Base-by-base conservation (phyloP, 1,139 yeast species). In the Chernovozyma aurita region DNA sequence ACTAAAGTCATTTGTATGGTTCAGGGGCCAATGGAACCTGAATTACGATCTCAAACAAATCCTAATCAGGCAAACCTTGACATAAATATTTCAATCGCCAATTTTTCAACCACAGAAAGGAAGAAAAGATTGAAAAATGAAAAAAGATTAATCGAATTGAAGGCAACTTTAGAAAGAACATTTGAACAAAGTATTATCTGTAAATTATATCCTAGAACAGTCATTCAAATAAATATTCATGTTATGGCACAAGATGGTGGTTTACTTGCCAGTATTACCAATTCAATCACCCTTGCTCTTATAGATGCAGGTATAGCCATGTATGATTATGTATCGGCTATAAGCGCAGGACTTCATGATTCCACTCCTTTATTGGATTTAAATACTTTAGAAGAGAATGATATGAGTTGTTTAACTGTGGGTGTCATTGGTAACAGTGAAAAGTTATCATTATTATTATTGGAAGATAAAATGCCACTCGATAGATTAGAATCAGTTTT, bases 281-380 rank as follows among this genome's bases (percentile, higher is more conserved):
- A 94, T 55, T 87, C 97, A n/a, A 76, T 85, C 35, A 86, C 96
- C 1, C 64, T 92, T 47, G 97, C 96, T 0, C 67, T 92, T 34
- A 79, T 92, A 32, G 97, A 94, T 61, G 97, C 97, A 1, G 98
- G 98, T 32, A 81, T 92, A 31, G 85, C 97, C 14, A 83, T 92
- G 86, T 84, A 84, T 52, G 97, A 92, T 55, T 90, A 86, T 53
- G 84, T 92, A 12, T 76, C 88, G 35, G 80, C 95, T 3, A 73
- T 87, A 25, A 73, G 83, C 25, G 85, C 90, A 6, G 97, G 97
- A 0, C 61, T 86, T 28, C 82, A 79, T 52, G 92, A 84, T 47
- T 77, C 76, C 41, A 73, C 78, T 12, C 88, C 95, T 12, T 63
- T 92, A 42, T 65, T 92, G 39, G 98, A 92, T 56, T 74, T 92